Evolutionary conservation across 1,139 yeast species (phyloP), one percentile per base, ranked within the genome.

Genomic region (Eremothecium gossypii): DNA sequence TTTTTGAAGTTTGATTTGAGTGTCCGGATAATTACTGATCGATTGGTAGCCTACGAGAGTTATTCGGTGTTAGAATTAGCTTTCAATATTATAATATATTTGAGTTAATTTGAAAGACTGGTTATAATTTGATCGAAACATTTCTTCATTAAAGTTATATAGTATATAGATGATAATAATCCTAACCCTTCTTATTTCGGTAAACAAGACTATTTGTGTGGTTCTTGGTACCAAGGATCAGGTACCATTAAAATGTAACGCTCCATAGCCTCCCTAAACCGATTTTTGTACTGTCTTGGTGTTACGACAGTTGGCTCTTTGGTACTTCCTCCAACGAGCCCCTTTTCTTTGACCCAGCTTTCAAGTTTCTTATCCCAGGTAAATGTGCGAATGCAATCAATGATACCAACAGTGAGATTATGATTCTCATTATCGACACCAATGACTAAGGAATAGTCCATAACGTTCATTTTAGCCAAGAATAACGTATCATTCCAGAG

Each of bases 301-400:
- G 98, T 89, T 7, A 93, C 89, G 39, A 93, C 95, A 0, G 99
- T 93, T 0, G 99, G 99, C 51, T 86, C 96, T 55, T 84, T 87
- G 1, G 89, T 87, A 42, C 86, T 85, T 6, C 86, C 86, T 3
- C 86, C 86, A 39, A 87, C 95, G 36, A 93, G 67, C 10, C 95
- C 94, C 51, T 81, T 75, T 46, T 95, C 98, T 60, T 93, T 93
- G 33, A 93, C 98, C 98, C 98, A 93, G 60, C 95, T 87, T 60
- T 93, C 99, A 20, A 93, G 77, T 63, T 89, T 91, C 63, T 93
- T 93, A 58, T 93, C 99, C 99, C 99, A 93, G 0, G 99, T 93
- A 55, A 89, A 93, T 0, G 98, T 87, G 43, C 98, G 68, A 41
- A 93, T 79, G 70, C 95, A 93, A 62, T 93, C 97, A 50, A 91